Evolutionary conservation across 2,329 filamentous ascomycete genomes (phyloP), one percentile per base, ranked within the genome.

Genomic region (Amesomyces nigricolor): DNA sequence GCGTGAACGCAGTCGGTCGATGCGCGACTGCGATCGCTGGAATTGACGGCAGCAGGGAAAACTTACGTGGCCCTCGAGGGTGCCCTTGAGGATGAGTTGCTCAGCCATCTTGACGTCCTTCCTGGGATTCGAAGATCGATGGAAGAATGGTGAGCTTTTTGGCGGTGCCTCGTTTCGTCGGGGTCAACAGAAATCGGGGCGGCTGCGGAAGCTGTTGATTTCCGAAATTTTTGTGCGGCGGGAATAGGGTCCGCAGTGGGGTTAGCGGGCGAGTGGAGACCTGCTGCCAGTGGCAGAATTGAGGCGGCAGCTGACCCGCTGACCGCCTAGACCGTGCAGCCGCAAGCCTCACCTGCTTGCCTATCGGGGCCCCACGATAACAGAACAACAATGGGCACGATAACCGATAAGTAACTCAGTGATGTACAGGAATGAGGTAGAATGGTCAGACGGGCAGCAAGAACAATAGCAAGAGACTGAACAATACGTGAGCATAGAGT

Each of bases 11-110:
- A 26, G 26, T 40, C 39, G 52, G 43, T 45, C 16, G 50, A 14
- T 29, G 26, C 46, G 45, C 37, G 30, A 13, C 64, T 68, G 63
- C 68, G 65, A 17, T 47, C 22, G 38, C 26, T 50, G 44, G 62
- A 64, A 58, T 56, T 53, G 58, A 62, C 46, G 53, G 57, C 57
- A 58, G 55, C 53, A 59, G 53, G 54, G 38, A 55, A 58, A 68
- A 83, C 81, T 74, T 82, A 84, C 81, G 87, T 97, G 92, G 86
- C 92, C 92, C 87, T 94, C 89, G 77, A 95, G 89, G 83, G 89
- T 94, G 77, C 90, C 90, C 83, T 92, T 91, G 79, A 94, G 87
- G 81, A 95, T 90, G 77, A 94, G 82, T 84, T 92, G 88, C 84
- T 94, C 89, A 82, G 88, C 86, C 89, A 94, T 94, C 71, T 71